Conservation (phyloP, 2,329 filamentous ascomycete species). For the Colletotrichum nymphaeae region DNA sequence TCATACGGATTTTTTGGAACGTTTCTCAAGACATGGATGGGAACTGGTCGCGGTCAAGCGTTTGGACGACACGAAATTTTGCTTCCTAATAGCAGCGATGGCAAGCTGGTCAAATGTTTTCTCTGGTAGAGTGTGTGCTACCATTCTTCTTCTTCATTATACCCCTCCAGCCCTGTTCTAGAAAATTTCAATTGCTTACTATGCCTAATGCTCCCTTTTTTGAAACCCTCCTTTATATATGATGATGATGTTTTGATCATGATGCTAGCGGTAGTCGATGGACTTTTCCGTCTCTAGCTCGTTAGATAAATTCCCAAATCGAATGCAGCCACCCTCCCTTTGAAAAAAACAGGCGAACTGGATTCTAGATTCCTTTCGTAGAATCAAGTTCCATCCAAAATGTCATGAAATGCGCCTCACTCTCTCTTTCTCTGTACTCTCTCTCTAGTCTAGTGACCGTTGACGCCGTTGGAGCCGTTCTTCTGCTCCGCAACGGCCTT, state of each 20-base stretch:
- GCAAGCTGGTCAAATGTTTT: slow-evolving; percentile 27
- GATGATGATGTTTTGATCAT: slow-evolving; percentile 1
- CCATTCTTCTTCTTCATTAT: slow-evolving; percentile 8
- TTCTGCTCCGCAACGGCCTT: slow-evolving; percentile 66
- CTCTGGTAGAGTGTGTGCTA: slow-evolving; percentile 11
- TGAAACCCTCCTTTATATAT: background rate
- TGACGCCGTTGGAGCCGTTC: slow-evolving; percentile 44
- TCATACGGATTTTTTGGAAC: too few relatives aligned
- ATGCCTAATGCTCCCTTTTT: slow-evolving; percentile 10
- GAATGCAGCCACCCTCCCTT: slow-evolving; percentile 15
- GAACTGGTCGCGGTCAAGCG: background rate
- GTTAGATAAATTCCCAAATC: background rate
- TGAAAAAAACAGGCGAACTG: background rate
- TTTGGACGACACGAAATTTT: background rate
- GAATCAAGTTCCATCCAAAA: background rate
- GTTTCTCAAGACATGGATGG: background rate
- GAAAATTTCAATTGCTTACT: slow-evolving; percentile 28
- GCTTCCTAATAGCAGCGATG: background rate
- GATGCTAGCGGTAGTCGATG: background rate
- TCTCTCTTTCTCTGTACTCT: background rate
- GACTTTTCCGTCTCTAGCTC: background rate
- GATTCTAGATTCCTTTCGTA: background rate
- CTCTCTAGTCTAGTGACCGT: slow-evolving; percentile 39
- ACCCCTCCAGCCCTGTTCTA: slow-evolving; percentile 29
- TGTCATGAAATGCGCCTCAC: background rate